A percentile compares a stretch with the other conserved stretches of the same genome.
Evolutionary conservation across 208 protist genomes (phyloP).

Genomic region (Crithidia bombi): DNA sequence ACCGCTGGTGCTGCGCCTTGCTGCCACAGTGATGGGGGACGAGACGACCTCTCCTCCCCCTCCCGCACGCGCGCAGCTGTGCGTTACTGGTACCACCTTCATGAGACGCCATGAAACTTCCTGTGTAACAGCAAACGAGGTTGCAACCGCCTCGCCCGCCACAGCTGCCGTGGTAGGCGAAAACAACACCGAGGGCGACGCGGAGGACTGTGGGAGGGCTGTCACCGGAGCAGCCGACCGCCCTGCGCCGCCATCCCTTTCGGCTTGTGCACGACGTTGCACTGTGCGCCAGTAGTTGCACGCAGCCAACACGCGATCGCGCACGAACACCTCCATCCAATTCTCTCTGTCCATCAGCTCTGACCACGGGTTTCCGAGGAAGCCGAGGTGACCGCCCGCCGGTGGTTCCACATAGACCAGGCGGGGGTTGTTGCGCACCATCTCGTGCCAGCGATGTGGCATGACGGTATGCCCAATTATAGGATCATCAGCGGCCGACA

Average conservation of each 20-base stretch:
- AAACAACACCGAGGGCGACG: neutral
- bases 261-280: slow-evolving; percentile 12
- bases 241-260: neutral
- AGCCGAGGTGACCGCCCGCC: slow-evolving; percentile 64
- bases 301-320: slow-evolving; percentile 35
- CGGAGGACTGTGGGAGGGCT: neutral
- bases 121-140: neutral
- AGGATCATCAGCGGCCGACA: slow-evolving; percentile 56
- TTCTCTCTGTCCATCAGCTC: slow-evolving; percentile 41
- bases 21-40: too few species aligned
- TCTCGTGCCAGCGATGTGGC: slow-evolving; percentile 51
- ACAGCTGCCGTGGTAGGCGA: neutral
- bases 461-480: slow-evolving; percentile 47
- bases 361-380: slow-evolving; percentile 46
- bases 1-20: neutral
- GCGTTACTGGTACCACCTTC: neutral
- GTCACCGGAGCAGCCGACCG: too few species aligned
- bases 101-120: neutral
- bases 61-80: neutral
- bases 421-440: slow-evolving; percentile 40
- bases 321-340: slow-evolving; percentile 48
- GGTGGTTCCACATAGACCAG: slow-evolving; percentile 52
- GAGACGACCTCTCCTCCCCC: too few species aligned
- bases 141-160: neutral
- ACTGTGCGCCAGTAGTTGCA: slow-evolving; percentile 34